These are phyloP conservation scores for Senecio squalidus DNA, from an alignment of 140 eudicot genomes.

Conservation along the genomic window DNA sequence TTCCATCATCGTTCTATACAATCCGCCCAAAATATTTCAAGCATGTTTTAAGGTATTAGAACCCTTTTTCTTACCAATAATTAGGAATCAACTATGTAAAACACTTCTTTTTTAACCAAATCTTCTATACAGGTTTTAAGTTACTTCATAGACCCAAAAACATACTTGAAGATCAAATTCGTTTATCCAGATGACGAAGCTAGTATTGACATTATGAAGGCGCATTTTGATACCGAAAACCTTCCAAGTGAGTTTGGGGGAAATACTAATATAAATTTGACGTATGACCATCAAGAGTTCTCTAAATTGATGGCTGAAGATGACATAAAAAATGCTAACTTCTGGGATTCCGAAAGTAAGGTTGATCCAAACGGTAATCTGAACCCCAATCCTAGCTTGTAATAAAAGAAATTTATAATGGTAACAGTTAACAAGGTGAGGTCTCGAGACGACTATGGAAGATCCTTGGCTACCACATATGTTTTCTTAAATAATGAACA, in stretches of 20 bases:
- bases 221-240: slow-evolving; percentile 64
- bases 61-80: neutral
- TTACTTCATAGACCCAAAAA: slow-evolving; percentile 76
- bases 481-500: no score
- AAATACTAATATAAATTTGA: slow-evolving; percentile 33
- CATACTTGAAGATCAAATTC: slow-evolving; percentile 63
- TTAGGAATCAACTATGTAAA: neutral
- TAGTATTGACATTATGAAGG: slow-evolving; percentile 65
- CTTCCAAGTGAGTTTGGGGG: slow-evolving; percentile 91
- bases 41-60: slow-evolving; percentile 62
- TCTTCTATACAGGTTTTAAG: slow-evolving; percentile 47
- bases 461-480: no score
- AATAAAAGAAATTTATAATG: no score
- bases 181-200: slow-evolving; percentile 66
- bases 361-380: no score
- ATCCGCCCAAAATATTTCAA: slow-evolving; percentile 71
- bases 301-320: slow-evolving; percentile 72
- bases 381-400: no score
- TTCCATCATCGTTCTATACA: slow-evolving; percentile 55
- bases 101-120: neutral
- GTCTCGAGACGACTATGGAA: no score
- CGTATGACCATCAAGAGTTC: slow-evolving; percentile 75
- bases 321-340: slow-evolving; percentile 57
- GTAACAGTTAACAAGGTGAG: no score
- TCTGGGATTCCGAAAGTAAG: slow-evolving; percentile 44